Conservation (phyloP, 164 flowering plant species). For the Amborella trichopoda region DNA sequence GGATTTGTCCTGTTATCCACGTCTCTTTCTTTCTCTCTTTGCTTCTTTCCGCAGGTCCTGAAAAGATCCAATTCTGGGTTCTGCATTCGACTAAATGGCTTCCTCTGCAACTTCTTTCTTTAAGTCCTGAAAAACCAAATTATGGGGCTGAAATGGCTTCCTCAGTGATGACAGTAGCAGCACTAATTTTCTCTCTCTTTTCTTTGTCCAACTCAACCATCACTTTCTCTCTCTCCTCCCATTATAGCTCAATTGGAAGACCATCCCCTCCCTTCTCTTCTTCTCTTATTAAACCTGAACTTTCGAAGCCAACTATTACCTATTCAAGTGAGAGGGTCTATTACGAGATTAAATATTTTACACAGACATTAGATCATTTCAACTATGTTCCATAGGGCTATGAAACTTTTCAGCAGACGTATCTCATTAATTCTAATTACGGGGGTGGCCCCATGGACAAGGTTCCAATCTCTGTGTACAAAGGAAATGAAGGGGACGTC, state of each 20-base stretch:
- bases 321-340: constrained; percentile 8
- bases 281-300: no score
- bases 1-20: no score
- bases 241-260: constrained; percentile 14
- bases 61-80: no score
- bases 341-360: constrained; percentile 46
- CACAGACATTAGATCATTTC: no score
- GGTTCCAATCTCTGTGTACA: constrained; percentile 77
- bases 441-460: constrained; percentile 67
- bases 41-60: neutral
- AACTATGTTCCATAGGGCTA: no score
- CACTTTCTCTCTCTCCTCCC: constrained; percentile 25
- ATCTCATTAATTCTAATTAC: constrained; percentile 40
- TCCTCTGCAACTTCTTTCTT: constrained; percentile 3
- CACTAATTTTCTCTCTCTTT: neutral
- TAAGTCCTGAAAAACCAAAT: no score
- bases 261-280: no score
- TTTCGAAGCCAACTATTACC: no score
- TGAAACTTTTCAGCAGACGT: no score
- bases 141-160: no score
- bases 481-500: no score
- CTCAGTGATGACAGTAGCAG: no score
- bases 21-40: neutral
- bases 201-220: constrained; percentile 9
- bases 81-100: neutral